These are phyloP conservation scores for Grosmannia clavigera DNA, from an alignment of 2,329 filamentous ascomycete genomes.

Conservation along the genomic window DNA sequence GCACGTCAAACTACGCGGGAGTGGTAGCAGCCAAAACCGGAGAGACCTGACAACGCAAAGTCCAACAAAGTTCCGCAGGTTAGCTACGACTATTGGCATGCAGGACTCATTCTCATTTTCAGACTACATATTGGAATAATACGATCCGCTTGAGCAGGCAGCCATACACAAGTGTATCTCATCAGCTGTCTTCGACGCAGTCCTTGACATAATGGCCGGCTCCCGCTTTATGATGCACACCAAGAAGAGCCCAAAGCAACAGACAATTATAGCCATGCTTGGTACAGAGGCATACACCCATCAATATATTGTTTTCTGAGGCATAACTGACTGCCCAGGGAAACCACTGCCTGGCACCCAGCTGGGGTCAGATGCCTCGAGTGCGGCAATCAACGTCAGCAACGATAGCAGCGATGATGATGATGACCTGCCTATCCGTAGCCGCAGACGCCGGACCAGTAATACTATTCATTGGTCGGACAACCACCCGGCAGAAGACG, in stretches of 20 bases:
- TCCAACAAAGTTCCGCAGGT: neutral
- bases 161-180: neutral
- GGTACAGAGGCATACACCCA: slow-evolving; percentile 5
- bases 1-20: neutral
- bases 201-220: neutral
- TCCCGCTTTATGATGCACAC: neutral
- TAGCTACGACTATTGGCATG: neutral
- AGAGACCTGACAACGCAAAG: neutral
- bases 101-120: neutral
- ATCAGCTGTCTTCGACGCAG: neutral
- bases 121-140: neutral
- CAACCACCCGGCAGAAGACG: neutral
- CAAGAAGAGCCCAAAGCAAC: slow-evolving; percentile 5
- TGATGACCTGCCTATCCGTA: slow-evolving; percentile 4
- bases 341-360: neutral
- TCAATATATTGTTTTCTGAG: neutral
- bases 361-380: neutral
- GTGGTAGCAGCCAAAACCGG: neutral
- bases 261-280: slow-evolving; percentile 10
- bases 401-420: slow-evolving; percentile 5
- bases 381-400: neutral
- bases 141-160: neutral
- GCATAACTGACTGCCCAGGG: neutral
- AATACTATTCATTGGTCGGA: neutral
- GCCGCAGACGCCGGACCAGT: neutral